These are phyloP conservation scores for Tylopilus rubrobrunneus DNA, from an alignment of 768 basidiomycete genomes.

Conservation along the genomic window DNA sequence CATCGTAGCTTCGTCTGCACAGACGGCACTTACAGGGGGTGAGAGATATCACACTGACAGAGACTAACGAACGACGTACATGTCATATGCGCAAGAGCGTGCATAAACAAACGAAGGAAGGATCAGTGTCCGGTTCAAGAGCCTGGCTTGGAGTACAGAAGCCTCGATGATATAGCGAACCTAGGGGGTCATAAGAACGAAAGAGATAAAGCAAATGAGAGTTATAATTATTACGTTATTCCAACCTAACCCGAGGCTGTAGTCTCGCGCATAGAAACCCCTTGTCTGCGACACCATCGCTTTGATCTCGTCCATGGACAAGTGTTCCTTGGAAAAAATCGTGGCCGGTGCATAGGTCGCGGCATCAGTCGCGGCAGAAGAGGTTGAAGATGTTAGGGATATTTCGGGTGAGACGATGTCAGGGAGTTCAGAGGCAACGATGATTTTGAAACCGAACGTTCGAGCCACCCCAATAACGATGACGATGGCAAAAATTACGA, in stretches of 20 bases:
- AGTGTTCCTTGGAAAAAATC: slow-evolving; percentile 11
- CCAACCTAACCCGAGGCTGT: slow-evolving; percentile 44
- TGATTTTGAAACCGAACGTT: slow-evolving; percentile 8
- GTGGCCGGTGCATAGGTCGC: not conserved
- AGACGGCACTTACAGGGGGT: slow-evolving; percentile 24
- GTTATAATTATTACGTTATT: slow-evolving; percentile 33
- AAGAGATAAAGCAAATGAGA: not conserved
- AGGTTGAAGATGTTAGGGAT: not conserved
- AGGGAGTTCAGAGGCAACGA: slow-evolving; percentile 5
- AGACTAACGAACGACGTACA: slow-evolving; percentile 20
- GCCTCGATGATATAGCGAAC: slow-evolving; percentile 45
- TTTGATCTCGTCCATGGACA: slow-evolving; percentile 30
- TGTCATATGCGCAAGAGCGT: slow-evolving; percentile 39
- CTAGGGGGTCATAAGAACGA: slow-evolving; percentile 18
- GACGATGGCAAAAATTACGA: slow-evolving; percentile 3
- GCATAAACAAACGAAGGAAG: slow-evolving; percentile 42
- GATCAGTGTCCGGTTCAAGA: slow-evolving; percentile 39
- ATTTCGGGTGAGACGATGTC: slow-evolving; percentile 1
- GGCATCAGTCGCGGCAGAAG: not conserved
- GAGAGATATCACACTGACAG: not conserved
- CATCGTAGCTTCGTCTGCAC: slow-evolving; percentile 39
- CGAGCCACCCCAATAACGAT: slow-evolving; percentile 10
- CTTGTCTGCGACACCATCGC: slow-evolving; percentile 35
- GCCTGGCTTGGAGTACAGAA: slow-evolving; percentile 34
- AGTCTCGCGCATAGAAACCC: slow-evolving; percentile 41